Base-by-base conservation (phyloP, 805 yeast species). In the Sungouiozyma ichnusensis region DNA sequence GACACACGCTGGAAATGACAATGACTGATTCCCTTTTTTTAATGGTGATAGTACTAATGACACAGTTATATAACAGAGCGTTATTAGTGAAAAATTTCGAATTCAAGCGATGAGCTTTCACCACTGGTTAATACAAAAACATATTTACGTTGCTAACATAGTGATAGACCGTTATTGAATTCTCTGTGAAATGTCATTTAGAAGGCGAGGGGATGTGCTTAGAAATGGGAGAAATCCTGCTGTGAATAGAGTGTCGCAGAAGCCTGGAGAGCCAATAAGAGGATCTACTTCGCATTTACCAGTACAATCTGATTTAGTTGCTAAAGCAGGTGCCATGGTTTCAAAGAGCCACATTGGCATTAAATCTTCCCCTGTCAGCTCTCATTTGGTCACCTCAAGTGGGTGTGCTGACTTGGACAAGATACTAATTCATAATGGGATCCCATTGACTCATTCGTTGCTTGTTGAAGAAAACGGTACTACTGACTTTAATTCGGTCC, bases 401-500 rank as follows among this genome's bases (percentile, higher is more conserved):
- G 97, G 97, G 1, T 72, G 81, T 18, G 57, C 69, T 6, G 88
- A 85, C 54, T 60, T 90, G 17, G 97, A 90, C 59, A 75, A 71
- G 48, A 62, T 85, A 3, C 57, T 90, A 40, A 75, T 73, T 1
- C 97, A 90, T 60, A 81, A 76, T 43, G 98, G 98, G 1, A 58
- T 88, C 14, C 97, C 97, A 1, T 50, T 85, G 11, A 95, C 95
- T 1, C 62, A 69, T 9, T 71, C 83, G 4, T 55, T 87, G 33
- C 58, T 88, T 13, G 57, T 90, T 3, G 90, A 85, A 58, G 97
- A 90, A 57, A 73, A 76, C 14, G 92, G 94, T 0, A 80, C 90
- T 5, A 90, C 97, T 0, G 97, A 90, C 55, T 90, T 86, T 55
- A 71, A 83, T 5, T 73, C 86, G 4, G 78, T 85, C 9, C 49